Evolutionary conservation across 345 rosid genomes (phyloP), one percentile per base, ranked within the genome.

Genomic region (Eucalyptus victrix): DNA sequence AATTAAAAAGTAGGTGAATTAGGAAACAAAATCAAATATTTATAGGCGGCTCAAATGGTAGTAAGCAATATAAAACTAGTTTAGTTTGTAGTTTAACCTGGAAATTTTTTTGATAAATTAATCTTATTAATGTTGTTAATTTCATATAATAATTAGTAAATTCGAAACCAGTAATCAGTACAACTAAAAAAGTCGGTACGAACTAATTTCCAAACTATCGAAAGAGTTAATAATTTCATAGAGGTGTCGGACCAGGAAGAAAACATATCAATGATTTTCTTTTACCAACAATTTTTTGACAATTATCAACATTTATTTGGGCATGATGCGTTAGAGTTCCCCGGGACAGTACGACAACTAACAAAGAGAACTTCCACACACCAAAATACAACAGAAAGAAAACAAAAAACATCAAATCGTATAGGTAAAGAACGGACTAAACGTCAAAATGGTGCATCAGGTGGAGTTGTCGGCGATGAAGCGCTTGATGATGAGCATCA

Each of bases 401-500:
- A 9, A 72, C 16, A 34, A 23, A 5, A 34, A 12, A 76, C 47
- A 40, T 3, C 16, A 40, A 40, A 21, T 76, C 85, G 7, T 9
- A 76, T 3, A 11, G 21, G 47, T 19, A 51, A 37, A 76, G 85
- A 12, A 42, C 1, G 47, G 47, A 76, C 34, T 65, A 76, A 1
- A 76, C 85, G 24, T 40, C 85, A 40, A 23, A 40, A 2, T 24
- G 47, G 47, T 40, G 17, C 30, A 40, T 76, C 83, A 76, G 47
- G 30, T 40, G 6, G 85, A 76, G 47, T 90, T 89, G 72, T 91
- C 91, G 88, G 58, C 40, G 8, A 94, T 86, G 92, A 94, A 95
- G 9, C 88, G 80, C 87, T 91, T 93, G 90, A 94, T 93, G 24
- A 86, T 32, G 21, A 19, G 87, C 97, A 95, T 94, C 90, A 94